These are phyloP conservation scores for Tuber calosporum DNA, from an alignment of 495 filamentous ascomycete genomes.

Conservation along the genomic window DNA sequence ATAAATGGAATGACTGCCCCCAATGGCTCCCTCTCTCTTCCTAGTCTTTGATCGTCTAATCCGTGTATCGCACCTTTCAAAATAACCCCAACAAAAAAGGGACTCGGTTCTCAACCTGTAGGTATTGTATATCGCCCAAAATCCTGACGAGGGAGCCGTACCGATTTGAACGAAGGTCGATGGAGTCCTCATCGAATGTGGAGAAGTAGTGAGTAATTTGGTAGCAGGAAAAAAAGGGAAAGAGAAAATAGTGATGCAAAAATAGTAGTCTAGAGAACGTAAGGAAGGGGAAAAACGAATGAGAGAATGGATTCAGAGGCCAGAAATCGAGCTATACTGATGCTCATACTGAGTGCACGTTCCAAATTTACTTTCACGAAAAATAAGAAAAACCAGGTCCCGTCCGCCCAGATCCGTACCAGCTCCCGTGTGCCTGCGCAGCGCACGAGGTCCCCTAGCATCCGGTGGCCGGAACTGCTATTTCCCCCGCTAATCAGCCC, in stretches of 20 bases:
- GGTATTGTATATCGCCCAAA: background rate
- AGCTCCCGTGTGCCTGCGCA: constrained; percentile 29
- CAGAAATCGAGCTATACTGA: constrained; percentile 12
- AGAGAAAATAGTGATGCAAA: constrained; percentile 4
- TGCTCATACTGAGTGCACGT: constrained; percentile 8
- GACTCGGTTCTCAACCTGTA: constrained; percentile 2
- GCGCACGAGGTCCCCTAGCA: constrained; percentile 27
- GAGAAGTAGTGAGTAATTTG: constrained; percentile 9
- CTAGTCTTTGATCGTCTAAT: constrained; percentile 21
- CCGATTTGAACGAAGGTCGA: background rate
- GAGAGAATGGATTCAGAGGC: constrained; percentile 15
- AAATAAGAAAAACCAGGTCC: constrained; percentile 29
- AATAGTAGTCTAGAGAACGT: background rate
- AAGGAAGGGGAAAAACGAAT: constrained; percentile 8
- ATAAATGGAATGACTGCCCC: constrained; percentile 16
- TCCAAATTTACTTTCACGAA: constrained; percentile 21
- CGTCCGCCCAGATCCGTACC: constrained; percentile 26
- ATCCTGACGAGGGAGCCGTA: background rate
- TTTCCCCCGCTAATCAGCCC: constrained; percentile 33
- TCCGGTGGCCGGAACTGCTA: constrained; percentile 18
- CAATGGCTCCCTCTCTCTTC: constrained; percentile 6
- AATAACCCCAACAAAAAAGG: constrained; percentile 8
- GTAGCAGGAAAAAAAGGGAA: background rate
- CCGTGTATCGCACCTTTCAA: constrained; percentile 17
- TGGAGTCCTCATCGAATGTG: background rate